Base-by-base conservation (phyloP, 2,329 filamentous ascomycete species). In the Neonectria ditissima region DNA sequence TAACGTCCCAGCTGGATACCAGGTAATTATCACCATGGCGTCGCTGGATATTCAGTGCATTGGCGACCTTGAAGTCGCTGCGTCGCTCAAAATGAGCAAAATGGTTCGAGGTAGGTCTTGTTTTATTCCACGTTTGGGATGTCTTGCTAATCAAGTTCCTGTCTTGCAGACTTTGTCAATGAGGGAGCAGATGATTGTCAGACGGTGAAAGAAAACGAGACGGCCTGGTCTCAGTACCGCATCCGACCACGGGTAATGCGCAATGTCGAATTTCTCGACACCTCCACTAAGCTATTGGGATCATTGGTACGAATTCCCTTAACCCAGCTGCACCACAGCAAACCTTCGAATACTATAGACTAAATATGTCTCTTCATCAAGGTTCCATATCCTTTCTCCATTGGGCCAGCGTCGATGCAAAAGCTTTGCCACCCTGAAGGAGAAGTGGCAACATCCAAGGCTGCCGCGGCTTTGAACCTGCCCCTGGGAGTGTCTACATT, bases 401-500 rank as follows among this genome's bases (percentile, higher is more conserved):
- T 63, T 9, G 60, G 60, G 0, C 60, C 60, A n/a, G 60, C 60
- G 3, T 63, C 60, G 8, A 63, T 63, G 60, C 60, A 63, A 44
- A 63, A 55, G 50, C 20, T 63, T 3, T 63, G 54, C 14, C 55
- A 63, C 26, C 41, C 30, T 11, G 32, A 58, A 18, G 60, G 60
- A 4, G 60, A 63, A 41, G 24, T 63, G 34, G 60, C 60, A 4
- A 63, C 60, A 14, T 63, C 60, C n/a, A 58, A 43, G n/a, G 60
- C 60, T 24, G 60, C 50, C 14, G 60, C 60, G 18, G 47, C 41
- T 11, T 6, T 63, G 6, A 50, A 39, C 4, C 18, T 63, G 24
- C 60, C 60, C 2, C 34, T 63, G 55, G 60, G 60, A 0, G 60
- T 63, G 9, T 63, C 60, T 2, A 63, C 60, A 3, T 63, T 63